Percentiles rank a stretch among this genome's conserved stretches.
These are phyloP conservation scores for Crataegus laevigata DNA, from an alignment of 306 rosid species.

Conservation along the genomic window DNA sequence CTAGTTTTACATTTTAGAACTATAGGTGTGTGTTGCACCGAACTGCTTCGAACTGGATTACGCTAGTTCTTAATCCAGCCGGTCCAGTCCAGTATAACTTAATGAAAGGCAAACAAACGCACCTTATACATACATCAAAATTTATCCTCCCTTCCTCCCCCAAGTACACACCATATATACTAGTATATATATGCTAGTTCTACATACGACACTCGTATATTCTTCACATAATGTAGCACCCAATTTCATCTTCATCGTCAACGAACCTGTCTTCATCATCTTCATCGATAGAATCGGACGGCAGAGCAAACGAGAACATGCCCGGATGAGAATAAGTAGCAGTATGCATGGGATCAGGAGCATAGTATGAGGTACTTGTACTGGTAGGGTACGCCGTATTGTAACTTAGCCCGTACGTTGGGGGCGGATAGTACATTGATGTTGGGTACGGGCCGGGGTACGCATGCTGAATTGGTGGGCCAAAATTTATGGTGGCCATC, in stretches of 20 bases:
- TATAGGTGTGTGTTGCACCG: no score
- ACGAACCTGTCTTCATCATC: conserved; percentile 28
- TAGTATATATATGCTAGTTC: background rate
- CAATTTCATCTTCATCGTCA: conserved; percentile 34
- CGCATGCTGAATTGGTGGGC: conserved; percentile 43
- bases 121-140: conserved; percentile 21
- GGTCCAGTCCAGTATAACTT: no score
- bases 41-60: no score
- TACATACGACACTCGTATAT: background rate
- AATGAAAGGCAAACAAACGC: no score
- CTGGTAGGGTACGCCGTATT: conserved; percentile 43
- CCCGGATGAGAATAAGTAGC: conserved; percentile 11
- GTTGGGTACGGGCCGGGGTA: conserved; percentile 40
- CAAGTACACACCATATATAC: conserved; percentile 1
- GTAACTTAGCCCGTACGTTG: conserved; percentile 50
- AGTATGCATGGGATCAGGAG: conserved; percentile 43
- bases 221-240: conserved; percentile 60
- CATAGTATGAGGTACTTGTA: conserved; percentile 36
- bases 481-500: conserved; percentile 14
- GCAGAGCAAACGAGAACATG: conserved; percentile 27
- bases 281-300: conserved; percentile 25
- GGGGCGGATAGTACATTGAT: conserved; percentile 28
- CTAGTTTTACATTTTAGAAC: background rate
- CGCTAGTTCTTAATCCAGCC: no score
- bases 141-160: conserved; percentile 7